A percentile compares a stretch with the other conserved stretches of the same genome.
phyloP scores from a whole-genome alignment of 306 rosid genomes.

The Lithocarpus polystachyus region DNA sequence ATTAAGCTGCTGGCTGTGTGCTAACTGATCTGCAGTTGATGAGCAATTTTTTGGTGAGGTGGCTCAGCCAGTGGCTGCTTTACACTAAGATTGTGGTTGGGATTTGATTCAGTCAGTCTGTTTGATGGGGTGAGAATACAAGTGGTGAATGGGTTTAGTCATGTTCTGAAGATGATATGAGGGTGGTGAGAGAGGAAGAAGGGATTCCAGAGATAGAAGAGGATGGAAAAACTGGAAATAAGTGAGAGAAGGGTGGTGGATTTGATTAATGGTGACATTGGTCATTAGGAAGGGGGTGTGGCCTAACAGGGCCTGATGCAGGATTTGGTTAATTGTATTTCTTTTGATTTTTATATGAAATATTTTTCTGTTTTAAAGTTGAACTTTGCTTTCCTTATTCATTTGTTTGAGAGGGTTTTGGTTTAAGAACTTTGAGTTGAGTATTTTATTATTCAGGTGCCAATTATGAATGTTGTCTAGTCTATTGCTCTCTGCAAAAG shows the following conservation, averaged over 20 bases:
- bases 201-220: slow-evolving; percentile 33
- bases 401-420: background rate
- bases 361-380: background rate
- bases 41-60: slow-evolving; percentile 19
- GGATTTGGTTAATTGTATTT: slow-evolving; percentile 7
- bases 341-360: slow-evolving; percentile 9
- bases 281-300: slow-evolving; percentile 13
- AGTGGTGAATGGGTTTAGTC: slow-evolving; percentile 15
- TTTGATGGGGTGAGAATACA: background rate
- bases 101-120: slow-evolving; percentile 21
- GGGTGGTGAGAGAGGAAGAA: slow-evolving; percentile 20
- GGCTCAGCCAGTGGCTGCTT: background rate
- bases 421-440: background rate
- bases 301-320: slow-evolving; percentile 15
- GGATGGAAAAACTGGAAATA: background rate
- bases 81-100: slow-evolving; percentile 21
- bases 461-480: slow-evolving; percentile 50
- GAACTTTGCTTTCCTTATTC: background rate
- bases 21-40: background rate
- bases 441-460: slow-evolving; percentile 50
- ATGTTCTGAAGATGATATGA: slow-evolving; percentile 20
- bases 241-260: slow-evolving; percentile 12
- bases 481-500: slow-evolving; percentile 6
- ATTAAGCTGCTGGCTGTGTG: too few species aligned
- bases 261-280: slow-evolving; percentile 5